Percentiles rank a stretch among this genome's conserved stretches.
phyloP scores from a whole-genome alignment of 2,329 filamentous ascomycete species.

The Trichoderma simmonsii region DNA sequence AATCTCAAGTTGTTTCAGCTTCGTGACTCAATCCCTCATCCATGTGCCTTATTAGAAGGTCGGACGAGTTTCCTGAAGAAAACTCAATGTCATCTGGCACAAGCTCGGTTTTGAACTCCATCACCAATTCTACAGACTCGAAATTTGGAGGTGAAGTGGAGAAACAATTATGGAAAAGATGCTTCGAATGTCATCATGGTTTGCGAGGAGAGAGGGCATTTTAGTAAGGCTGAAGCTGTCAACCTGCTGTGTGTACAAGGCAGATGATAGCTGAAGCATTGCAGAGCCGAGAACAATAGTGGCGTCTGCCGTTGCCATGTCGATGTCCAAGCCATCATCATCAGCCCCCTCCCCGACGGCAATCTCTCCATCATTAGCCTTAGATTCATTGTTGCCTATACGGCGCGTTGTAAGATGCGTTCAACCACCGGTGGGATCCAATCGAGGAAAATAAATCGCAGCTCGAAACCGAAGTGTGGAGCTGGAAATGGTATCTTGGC shows the following conservation, averaged over 20 bases:
- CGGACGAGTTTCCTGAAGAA: not conserved
- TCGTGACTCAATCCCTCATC: not conserved
- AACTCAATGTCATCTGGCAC: not conserved
- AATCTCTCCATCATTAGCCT: constrained; percentile 55
- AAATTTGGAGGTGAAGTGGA: not conserved
- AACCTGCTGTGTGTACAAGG: not conserved
- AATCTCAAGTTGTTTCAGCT: not conserved
- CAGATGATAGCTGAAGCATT: not conserved
- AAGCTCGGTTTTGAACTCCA: not conserved
- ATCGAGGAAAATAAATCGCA: constrained; percentile 53
- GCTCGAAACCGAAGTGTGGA: constrained; percentile 60
- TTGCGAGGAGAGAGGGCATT: not conserved
- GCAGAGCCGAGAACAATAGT: not conserved
- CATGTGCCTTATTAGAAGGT: too few relatives aligned
- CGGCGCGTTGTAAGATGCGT: constrained; percentile 49
- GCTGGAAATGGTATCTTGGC: constrained; percentile 48
- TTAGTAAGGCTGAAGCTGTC: not conserved
- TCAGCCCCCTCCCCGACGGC: constrained; percentile 52
- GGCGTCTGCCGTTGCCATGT: constrained; percentile 36
- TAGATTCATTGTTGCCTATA: constrained; percentile 59
- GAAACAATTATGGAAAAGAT: not conserved
- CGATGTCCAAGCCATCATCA: constrained; percentile 58
- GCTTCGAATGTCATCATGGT: too few relatives aligned
- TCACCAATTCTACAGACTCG: not conserved
- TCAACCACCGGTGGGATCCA: constrained; percentile 58